Evolutionary conservation across 2,329 filamentous ascomycete genomes (phyloP).

Genomic region (Paecilomyces sp.): DNA sequence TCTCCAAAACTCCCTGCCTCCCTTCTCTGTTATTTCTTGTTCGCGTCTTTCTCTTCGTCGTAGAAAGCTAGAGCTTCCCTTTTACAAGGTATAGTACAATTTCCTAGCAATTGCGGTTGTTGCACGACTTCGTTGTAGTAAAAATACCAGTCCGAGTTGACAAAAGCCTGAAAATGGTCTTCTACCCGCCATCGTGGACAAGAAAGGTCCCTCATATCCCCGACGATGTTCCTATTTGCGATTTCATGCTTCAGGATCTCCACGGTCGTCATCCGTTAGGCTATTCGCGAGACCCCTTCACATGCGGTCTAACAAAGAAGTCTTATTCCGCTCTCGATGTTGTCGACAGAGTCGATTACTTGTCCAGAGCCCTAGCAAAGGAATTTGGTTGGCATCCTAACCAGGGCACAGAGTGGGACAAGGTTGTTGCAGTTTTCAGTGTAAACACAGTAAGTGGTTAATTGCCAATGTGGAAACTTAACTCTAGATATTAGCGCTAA

Average conservation of each 20-base stretch:
- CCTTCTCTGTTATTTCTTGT: not conserved
- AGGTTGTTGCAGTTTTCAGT: constrained; percentile 70
- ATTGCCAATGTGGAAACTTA: not conserved
- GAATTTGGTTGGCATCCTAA: constrained; percentile 66
- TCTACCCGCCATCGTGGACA: constrained; percentile 33
- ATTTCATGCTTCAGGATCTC: constrained; percentile 69
- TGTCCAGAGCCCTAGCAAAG: constrained; percentile 62
- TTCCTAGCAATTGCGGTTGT: not conserved
- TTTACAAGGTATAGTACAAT: not conserved
- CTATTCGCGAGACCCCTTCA: constrained; percentile 63
- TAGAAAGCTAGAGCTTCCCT: not conserved
- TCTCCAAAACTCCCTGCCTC: not conserved
- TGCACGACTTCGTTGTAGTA: not conserved
- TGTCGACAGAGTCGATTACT: constrained; percentile 56
- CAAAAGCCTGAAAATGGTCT: constrained; percentile 32
- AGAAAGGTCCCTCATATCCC: constrained; percentile 51
- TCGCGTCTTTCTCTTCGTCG: not conserved
- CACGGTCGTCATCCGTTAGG: constrained; percentile 60
- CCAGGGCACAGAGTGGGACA: constrained; percentile 70
- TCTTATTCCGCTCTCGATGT: constrained; percentile 59
- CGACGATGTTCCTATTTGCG: constrained; percentile 64
- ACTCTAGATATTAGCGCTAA: not conserved
- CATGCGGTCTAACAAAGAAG: constrained; percentile 66
- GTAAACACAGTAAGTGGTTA: constrained; percentile 60
- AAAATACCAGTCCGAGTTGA: not conserved